Percentiles rank a stretch among this genome's conserved stretches.
phyloP scores from a whole-genome alignment of 352 stramenopile species.

The Phytophthora cryptogea region DNA sequence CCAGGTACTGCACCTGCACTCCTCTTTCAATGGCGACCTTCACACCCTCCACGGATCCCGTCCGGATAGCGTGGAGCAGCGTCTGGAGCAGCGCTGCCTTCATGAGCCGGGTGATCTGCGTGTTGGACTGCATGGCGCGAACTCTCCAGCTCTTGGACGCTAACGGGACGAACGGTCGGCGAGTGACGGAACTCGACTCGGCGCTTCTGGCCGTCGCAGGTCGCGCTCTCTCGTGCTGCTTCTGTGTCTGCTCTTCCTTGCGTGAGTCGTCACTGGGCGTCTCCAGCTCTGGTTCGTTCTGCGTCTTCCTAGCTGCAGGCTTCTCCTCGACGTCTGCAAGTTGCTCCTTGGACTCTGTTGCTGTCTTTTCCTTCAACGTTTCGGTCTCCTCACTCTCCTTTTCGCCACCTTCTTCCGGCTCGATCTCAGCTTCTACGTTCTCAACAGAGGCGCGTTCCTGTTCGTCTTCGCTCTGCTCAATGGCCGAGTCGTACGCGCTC shows the following conservation, averaged over 20 bases:
- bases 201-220: slow-evolving; percentile 34
- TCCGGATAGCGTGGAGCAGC: slow-evolving; percentile 79
- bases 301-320: slow-evolving; percentile 8
- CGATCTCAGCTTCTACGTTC: slow-evolving; percentile 21
- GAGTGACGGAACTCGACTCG: slow-evolving; percentile 21
- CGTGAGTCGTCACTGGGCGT: slow-evolving; percentile 30
- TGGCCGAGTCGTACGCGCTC: slow-evolving; percentile 15
- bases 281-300: slow-evolving; percentile 33
- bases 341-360: background rate
- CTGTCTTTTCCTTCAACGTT: slow-evolving; percentile 24
- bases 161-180: slow-evolving; percentile 54
- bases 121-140: slow-evolving; percentile 63
- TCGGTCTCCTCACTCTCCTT: slow-evolving; percentile 24
- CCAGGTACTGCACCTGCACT: slow-evolving; percentile 76
- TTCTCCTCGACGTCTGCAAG: slow-evolving; percentile 19
- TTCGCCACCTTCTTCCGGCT: slow-evolving; percentile 23
- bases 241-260: slow-evolving; percentile 16
- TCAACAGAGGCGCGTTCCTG: slow-evolving; percentile 1
- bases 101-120: slow-evolving; percentile 73
- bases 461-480: slow-evolving; percentile 27
- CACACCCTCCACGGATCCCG: slow-evolving; percentile 79
- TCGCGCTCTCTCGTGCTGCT: slow-evolving; percentile 13
- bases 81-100: slow-evolving; percentile 86
- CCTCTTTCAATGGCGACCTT: slow-evolving; percentile 86
- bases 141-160: slow-evolving; percentile 51